Conservation (phyloP, 2,329 filamentous ascomycete genomes). For the Hymenoscyphus fructigenus region DNA sequence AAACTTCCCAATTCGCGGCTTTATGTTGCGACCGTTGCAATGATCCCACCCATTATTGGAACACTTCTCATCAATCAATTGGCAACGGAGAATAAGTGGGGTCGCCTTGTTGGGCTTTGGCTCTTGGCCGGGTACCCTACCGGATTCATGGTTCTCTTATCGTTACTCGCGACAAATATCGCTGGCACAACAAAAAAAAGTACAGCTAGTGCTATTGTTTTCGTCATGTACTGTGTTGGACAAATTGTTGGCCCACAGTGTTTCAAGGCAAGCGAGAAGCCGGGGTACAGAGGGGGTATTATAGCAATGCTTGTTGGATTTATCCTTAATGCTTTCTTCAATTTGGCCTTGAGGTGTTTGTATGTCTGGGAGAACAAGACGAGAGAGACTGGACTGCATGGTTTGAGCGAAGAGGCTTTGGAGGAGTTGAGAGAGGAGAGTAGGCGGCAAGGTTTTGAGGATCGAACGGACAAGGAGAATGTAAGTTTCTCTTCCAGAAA, state of each 20-base stretch:
- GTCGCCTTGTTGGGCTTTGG: constrained; percentile 37
- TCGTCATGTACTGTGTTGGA: constrained; percentile 30
- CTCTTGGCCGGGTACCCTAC: constrained; percentile 35
- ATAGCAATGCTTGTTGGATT: constrained; percentile 28
- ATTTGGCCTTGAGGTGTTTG: constrained; percentile 17
- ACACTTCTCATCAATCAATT: constrained; percentile 37
- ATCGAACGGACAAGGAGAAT: constrained; percentile 42
- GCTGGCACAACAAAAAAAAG: constrained; percentile 49
- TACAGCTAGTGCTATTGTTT: constrained; percentile 28
- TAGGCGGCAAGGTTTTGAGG: constrained; percentile 40
- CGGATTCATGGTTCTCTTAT: constrained; percentile 45
- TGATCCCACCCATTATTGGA: constrained; percentile 36
- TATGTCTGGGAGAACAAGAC: constrained; percentile 27
- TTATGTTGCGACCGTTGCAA: constrained; percentile 33
- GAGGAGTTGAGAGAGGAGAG: constrained; percentile 35
- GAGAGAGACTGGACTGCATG: constrained; percentile 26
- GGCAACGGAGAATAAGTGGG: constrained; percentile 32
- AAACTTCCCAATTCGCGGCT: constrained; percentile 33
- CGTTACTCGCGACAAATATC: constrained; percentile 56
- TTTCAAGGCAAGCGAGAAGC: constrained; percentile 22
- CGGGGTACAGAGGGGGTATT: constrained; percentile 27
- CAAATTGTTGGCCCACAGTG: constrained; percentile 26
- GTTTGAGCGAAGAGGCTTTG: constrained; percentile 36
- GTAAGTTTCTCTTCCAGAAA: constrained; percentile 22
- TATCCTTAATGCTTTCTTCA: constrained; percentile 20